Evolutionary conservation across 169 alveolate species (phyloP).

Genomic region (Besnoitia besnoiti): DNA sequence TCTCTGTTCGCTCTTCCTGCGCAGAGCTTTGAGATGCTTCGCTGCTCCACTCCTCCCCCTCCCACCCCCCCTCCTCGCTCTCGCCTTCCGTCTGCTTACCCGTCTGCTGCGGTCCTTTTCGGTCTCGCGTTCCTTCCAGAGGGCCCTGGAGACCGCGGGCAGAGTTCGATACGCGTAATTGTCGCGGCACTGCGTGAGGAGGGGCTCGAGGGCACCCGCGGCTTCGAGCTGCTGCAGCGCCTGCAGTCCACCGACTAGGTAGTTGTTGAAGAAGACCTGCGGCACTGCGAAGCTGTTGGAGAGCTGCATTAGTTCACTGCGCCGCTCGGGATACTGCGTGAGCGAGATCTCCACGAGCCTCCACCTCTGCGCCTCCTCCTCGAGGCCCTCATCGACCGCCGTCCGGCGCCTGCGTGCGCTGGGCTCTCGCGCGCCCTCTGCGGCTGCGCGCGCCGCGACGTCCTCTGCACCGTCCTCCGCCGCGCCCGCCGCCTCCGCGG

Average conservation of each 20-base stretch:
- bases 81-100: background rate
- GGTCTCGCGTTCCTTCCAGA: background rate
- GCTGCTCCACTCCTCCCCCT: background rate
- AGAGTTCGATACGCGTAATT: background rate
- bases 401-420: too few species aligned
- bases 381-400: background rate
- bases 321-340: slow-evolving; percentile 16
- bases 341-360: background rate
- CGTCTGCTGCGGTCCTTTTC: background rate
- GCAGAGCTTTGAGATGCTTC: background rate
- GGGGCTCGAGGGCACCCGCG: background rate
- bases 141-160: background rate
- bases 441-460: too few species aligned
- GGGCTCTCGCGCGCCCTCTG: too few species aligned
- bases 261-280: slow-evolving; percentile 29
- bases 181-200: background rate
- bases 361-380: slow-evolving; percentile 31
- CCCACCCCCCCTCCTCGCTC: background rate
- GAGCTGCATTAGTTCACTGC: slow-evolving; percentile 22
- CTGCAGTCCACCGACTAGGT: background rate
- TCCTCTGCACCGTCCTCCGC: too few species aligned
- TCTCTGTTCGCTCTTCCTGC: background rate
- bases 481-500: too few species aligned
- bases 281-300: background rate
- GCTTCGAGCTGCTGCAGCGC: background rate